Evolutionary conservation across 768 basidiomycete genomes (phyloP).

Genomic region (Boletus barrowsii): DNA sequence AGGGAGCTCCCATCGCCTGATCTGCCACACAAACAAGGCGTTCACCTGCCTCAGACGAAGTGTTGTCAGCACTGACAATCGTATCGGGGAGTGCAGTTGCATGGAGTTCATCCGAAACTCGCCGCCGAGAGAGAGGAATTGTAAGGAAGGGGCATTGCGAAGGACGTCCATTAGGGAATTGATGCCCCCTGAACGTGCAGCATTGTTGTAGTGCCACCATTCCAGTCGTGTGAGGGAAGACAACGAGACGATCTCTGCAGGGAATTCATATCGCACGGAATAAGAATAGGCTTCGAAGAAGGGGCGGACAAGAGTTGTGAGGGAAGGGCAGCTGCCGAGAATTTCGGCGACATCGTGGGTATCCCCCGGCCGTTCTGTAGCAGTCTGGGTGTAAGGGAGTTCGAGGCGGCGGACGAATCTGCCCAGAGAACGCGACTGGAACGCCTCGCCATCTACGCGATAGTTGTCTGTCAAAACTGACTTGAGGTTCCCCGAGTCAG

Average conservation of each 20-base stretch:
- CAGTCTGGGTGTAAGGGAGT: slow-evolving; percentile 56
- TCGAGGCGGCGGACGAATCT: slow-evolving; percentile 52
- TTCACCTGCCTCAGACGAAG: slow-evolving; percentile 51
- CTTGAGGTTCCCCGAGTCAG: slow-evolving; percentile 31
- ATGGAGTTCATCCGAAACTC: slow-evolving; percentile 30
- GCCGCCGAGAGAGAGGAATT: slow-evolving; percentile 58
- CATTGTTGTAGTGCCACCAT: slow-evolving; percentile 61
- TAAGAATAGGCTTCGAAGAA: slow-evolving; percentile 22
- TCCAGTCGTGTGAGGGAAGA: slow-evolving; percentile 58
- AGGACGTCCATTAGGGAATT: slow-evolving; percentile 58
- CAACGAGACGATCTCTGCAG: slow-evolving; percentile 44
- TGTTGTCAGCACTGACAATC: slow-evolving; percentile 47
- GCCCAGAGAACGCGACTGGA: slow-evolving; percentile 23
- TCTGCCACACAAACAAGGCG: slow-evolving; percentile 48
- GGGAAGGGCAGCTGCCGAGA: slow-evolving; percentile 44
- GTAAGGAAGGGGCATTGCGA: slow-evolving; percentile 48
- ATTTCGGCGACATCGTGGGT: slow-evolving; percentile 43
- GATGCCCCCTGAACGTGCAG: slow-evolving; percentile 61
- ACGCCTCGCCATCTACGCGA: slow-evolving; percentile 7
- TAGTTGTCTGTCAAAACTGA: slow-evolving; percentile 25
- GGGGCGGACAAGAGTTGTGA: slow-evolving; percentile 57
- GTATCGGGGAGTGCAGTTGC: slow-evolving; percentile 25
- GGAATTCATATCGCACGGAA: slow-evolving; percentile 49
- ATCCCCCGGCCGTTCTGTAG: slow-evolving; percentile 32
- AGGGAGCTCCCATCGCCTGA: slow-evolving; percentile 52